phyloP scores from a whole-genome alignment of 345 rosid species.

The Angophora floribunda region DNA sequence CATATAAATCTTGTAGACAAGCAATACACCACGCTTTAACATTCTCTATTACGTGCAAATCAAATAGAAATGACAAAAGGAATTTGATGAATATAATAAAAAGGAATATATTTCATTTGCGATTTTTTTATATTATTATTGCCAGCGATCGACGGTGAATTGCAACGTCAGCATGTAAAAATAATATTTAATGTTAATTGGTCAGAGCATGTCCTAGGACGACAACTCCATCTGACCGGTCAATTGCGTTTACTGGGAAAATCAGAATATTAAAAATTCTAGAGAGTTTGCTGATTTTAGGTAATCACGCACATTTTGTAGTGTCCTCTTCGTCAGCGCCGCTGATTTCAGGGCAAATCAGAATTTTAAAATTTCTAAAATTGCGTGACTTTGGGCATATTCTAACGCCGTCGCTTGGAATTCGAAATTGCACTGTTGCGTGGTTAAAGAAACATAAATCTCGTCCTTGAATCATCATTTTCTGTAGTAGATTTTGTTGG shows the following conservation, averaged over 20 bases:
- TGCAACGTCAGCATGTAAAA: background rate
- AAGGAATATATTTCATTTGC: background rate
- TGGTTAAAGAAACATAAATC: background rate
- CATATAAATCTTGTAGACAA: background rate
- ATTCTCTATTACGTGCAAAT: background rate
- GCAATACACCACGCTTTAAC: background rate
- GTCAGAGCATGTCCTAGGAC: background rate
- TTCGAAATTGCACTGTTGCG: background rate
- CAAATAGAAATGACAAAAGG: accelerated
- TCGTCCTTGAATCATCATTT: background rate
- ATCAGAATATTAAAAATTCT: background rate
- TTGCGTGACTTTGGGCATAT: background rate
- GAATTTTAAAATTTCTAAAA: background rate
- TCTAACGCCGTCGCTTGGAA: background rate
- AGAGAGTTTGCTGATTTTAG: background rate
- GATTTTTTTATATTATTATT: background rate
- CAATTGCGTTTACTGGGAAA: background rate
- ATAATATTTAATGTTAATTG: background rate
- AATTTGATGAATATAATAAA: background rate
- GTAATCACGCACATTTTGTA: background rate
- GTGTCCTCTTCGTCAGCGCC: background rate
- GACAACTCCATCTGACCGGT: background rate
- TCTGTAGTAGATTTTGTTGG: background rate
- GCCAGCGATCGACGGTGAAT: background rate
- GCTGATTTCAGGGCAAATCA: background rate